These are phyloP conservation scores for Amphicarpaea edgeworthii DNA, from an alignment of 306 rosid species.

Conservation along the genomic window DNA sequence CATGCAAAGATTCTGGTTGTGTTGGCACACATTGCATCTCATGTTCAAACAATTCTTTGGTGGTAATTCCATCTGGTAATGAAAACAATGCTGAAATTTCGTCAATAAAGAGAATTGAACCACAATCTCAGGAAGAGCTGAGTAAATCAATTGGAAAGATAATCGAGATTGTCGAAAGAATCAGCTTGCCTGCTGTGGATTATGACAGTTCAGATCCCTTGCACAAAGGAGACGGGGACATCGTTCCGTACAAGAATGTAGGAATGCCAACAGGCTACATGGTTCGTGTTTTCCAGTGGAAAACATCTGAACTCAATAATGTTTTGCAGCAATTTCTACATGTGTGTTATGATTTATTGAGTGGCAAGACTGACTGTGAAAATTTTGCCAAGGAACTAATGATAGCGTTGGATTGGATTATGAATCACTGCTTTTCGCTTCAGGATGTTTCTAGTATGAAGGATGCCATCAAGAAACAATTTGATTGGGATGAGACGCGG, in stretches of 20 bases:
- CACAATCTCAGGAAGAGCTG: constrained; percentile 52
- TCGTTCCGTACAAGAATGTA: constrained; percentile 44
- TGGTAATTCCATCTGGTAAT: constrained; percentile 46
- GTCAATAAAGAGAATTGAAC: constrained; percentile 42
- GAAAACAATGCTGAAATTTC: constrained; percentile 41
- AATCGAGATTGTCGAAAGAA: constrained; percentile 88
- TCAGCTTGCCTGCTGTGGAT: constrained; percentile 62
- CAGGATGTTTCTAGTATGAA: constrained; percentile 93
- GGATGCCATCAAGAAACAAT: constrained; percentile 80
- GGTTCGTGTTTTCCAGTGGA: constrained; percentile 93
- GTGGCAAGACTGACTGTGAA: constrained; percentile 65
- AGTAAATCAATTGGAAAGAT: constrained; percentile 67
- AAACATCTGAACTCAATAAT: constrained; percentile 69
- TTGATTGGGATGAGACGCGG: constrained; percentile 86
- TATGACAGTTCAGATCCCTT: constrained; percentile 50
- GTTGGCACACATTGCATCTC: constrained; percentile 47
- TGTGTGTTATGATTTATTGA: constrained; percentile 71
- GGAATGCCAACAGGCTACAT: constrained; percentile 71
- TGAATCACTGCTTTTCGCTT: constrained; percentile 90
- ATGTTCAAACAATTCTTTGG: constrained; percentile 40
- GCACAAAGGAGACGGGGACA: constrained; percentile 49
- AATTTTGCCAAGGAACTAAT: constrained; percentile 62
- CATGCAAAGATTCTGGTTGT: constrained; percentile 45
- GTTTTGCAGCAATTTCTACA: constrained; percentile 70
- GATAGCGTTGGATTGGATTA: constrained; percentile 82